Conservation (phyloP, 495 filamentous ascomycete species). For the Choiromyces venosus region DNA sequence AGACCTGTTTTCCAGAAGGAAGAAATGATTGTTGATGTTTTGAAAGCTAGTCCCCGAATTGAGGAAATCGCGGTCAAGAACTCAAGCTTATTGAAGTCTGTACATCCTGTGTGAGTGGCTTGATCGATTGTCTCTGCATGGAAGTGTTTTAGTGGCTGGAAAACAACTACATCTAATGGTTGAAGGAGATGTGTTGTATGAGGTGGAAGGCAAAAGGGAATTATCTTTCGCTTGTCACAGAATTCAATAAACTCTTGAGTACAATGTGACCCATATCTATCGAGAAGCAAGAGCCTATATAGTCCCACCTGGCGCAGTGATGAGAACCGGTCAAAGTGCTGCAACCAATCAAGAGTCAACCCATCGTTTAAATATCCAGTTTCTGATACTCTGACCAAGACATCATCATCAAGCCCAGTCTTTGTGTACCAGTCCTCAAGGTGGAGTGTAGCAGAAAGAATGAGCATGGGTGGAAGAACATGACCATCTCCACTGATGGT, state of each 20-base stretch:
- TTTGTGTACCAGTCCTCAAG: too few species aligned
- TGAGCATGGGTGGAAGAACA: too few species aligned
- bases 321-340: constrained; percentile 12
- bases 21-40: not conserved
- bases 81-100: too few species aligned
- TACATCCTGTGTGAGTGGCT: too few species aligned
- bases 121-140: too few species aligned
- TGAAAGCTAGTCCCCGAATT: not conserved
- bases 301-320: not conserved
- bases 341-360: not conserved
- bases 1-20: not conserved
- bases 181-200: constrained; percentile 4
- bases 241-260: constrained; percentile 6
- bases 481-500: too few species aligned
- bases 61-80: too few species aligned
- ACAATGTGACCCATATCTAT: constrained; percentile 6
- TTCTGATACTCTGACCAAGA: not conserved
- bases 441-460: too few species aligned
- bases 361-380: constrained; percentile 29
- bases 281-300: constrained; percentile 5
- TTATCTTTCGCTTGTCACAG: constrained; percentile 6
- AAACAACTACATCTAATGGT: not conserved
- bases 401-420: too few species aligned
- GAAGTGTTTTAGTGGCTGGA: not conserved
- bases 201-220: constrained; percentile 1